Conservation (phyloP, 2,329 filamentous ascomycete genomes). For the Conoideocrella luteorostrata region DNA sequence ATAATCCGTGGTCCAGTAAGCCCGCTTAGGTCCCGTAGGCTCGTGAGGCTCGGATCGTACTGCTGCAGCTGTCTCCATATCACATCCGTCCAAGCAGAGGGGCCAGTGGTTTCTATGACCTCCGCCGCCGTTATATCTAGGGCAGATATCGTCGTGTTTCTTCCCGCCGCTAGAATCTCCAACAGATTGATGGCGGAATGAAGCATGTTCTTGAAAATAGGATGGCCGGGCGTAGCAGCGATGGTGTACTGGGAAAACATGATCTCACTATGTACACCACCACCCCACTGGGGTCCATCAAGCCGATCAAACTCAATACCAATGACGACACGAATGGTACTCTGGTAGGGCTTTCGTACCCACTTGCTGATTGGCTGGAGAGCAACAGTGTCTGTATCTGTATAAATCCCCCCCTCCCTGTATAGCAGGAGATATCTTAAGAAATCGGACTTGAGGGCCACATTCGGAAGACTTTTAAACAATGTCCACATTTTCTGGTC, state of each 20-base stretch:
- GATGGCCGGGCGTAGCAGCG: slow-evolving; percentile 22
- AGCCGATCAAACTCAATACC: slow-evolving; percentile 23
- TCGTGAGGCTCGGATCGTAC: neutral
- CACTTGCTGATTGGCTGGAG: slow-evolving; percentile 38
- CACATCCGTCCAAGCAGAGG: neutral
- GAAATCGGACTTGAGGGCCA: slow-evolving; percentile 22
- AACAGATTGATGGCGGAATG: slow-evolving; percentile 11
- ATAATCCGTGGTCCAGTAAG: slow-evolving; percentile 9
- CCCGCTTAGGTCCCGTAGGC: slow-evolving; percentile 1
- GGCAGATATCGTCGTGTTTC: neutral
- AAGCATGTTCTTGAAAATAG: slow-evolving; percentile 21
- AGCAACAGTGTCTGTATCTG: slow-evolving; percentile 53
- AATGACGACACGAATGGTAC: slow-evolving; percentile 16
- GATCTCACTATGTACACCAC: neutral
- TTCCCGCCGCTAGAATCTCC: neutral
- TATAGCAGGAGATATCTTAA: slow-evolving; percentile 19
- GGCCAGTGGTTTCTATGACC: slow-evolving; percentile 2
- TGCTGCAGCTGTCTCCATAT: neutral
- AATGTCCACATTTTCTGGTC: slow-evolving; percentile 12
- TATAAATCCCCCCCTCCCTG: slow-evolving; percentile 36
- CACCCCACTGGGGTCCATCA: neutral
- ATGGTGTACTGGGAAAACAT: slow-evolving; percentile 29
- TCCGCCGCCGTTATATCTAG: neutral
- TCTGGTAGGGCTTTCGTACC: slow-evolving; percentile 13
- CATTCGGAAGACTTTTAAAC: slow-evolving; percentile 17